A percentile compares a stretch with the other conserved stretches of the same genome.
phyloP scores from a whole-genome alignment of 768 basidiomycete species.

The Panus rudis region DNA sequence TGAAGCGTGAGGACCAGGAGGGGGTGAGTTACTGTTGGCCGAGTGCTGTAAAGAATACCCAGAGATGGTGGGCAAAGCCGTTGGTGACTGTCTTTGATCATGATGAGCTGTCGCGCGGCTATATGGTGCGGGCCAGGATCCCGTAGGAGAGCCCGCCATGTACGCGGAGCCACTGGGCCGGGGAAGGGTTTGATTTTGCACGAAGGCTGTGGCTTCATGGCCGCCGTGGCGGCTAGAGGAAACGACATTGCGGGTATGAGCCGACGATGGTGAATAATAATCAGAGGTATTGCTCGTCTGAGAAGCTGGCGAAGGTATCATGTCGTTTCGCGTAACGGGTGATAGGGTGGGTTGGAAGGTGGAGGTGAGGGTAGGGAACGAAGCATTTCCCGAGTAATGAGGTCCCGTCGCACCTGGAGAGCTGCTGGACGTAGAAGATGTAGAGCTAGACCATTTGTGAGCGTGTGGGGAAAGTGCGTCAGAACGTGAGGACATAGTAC shows the following conservation, averaged over 20 bases:
- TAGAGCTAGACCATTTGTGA: slow-evolving; percentile 17
- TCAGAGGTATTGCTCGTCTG: slow-evolving; percentile 21
- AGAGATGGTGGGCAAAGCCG: slow-evolving; percentile 20
- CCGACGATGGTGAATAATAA: slow-evolving; percentile 21
- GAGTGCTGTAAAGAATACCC: slow-evolving; percentile 22
- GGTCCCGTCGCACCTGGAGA: slow-evolving; percentile 13
- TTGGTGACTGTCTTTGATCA: slow-evolving; percentile 6
- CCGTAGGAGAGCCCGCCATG: background rate
- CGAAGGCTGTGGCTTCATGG: slow-evolving; percentile 18
- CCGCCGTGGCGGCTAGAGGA: slow-evolving; percentile 18
- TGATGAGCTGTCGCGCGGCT: slow-evolving; percentile 12
- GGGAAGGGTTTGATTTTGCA: slow-evolving; percentile 22
- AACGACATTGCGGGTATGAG: slow-evolving; percentile 13
- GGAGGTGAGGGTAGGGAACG: slow-evolving; percentile 49
- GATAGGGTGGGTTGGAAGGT: slow-evolving; percentile 46
- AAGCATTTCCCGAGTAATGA: slow-evolving; percentile 8
- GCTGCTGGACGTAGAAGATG: slow-evolving; percentile 17
- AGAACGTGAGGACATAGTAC: slow-evolving; percentile 5
- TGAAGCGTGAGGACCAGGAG: slow-evolving; percentile 16
- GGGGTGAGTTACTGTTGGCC: slow-evolving; percentile 12
- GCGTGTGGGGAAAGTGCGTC: slow-evolving; percentile 20
- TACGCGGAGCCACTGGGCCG: slow-evolving; percentile 22
- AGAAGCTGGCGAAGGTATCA: slow-evolving; percentile 27
- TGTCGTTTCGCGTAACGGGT: slow-evolving; percentile 26
- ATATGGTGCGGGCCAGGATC: slow-evolving; percentile 14